Conservation (phyloP, 805 yeast species). For the Cyberlindnera euphorbiiphila region DNA sequence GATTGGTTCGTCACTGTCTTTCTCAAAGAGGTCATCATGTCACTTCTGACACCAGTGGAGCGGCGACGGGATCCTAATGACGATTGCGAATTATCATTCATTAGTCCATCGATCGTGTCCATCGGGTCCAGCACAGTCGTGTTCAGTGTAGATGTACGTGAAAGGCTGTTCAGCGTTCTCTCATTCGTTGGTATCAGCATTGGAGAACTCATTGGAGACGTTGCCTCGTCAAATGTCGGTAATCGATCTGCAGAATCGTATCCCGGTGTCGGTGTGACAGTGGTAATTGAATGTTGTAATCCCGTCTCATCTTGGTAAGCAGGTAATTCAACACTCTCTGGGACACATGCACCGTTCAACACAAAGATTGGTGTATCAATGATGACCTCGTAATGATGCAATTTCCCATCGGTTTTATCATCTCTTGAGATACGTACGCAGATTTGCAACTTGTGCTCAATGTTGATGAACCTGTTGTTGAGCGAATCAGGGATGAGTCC, state of each 20-base stretch:
- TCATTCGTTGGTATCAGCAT: slow-evolving; percentile 15
- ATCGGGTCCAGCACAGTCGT: slow-evolving; percentile 2
- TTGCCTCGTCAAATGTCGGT: slow-evolving; percentile 68
- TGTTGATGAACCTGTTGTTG: slow-evolving; percentile 57
- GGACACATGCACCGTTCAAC: slow-evolving; percentile 40
- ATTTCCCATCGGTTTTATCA: slow-evolving; percentile 42
- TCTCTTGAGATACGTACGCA: slow-evolving; percentile 65
- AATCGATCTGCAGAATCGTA: too few relatives aligned
- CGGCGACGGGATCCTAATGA: slow-evolving; percentile 3
- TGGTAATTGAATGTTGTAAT: slow-evolving; percentile 1
- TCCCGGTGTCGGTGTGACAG: slow-evolving; percentile 25
- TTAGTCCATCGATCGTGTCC: slow-evolving; percentile 23
- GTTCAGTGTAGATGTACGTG: slow-evolving; percentile 22
- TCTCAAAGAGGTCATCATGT: slow-evolving; percentile 15
- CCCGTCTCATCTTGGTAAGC: slow-evolving; percentile 24
- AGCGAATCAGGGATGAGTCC: slow-evolving; percentile 47
- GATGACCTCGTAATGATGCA: slow-evolving; percentile 76
- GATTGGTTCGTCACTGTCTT: slow-evolving; percentile 7
- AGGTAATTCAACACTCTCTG: slow-evolving; percentile 37
- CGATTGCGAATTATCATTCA: slow-evolving; percentile 12
- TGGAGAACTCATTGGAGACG: slow-evolving; percentile 39
- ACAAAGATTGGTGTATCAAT: slow-evolving; percentile 71
- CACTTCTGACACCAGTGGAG: slow-evolving; percentile 11
- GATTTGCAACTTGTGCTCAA: slow-evolving; percentile 66
- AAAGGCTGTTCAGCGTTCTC: slow-evolving; percentile 19